Evolutionary conservation across 2,329 filamentous ascomycete genomes (phyloP).

Genomic region (Colletotrichum agaves): DNA sequence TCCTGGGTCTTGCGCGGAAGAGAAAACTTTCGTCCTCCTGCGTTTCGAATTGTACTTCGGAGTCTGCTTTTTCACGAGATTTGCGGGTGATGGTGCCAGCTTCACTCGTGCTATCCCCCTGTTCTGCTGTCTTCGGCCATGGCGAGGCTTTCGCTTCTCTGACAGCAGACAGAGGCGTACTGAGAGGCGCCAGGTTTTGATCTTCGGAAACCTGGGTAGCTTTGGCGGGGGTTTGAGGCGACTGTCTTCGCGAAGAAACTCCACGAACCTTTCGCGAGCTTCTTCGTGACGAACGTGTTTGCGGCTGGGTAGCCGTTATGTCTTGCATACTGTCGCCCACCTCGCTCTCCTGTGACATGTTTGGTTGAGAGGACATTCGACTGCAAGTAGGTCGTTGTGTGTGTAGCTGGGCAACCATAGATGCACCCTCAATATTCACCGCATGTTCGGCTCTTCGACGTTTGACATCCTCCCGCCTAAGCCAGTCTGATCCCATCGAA

Average conservation of each 20-base stretch:
- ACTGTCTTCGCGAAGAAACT: not conserved
- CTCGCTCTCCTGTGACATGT: not conserved
- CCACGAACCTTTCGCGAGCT: not conserved
- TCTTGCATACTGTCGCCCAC: not conserved
- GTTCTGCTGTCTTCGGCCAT: not conserved
- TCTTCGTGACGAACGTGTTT: not conserved
- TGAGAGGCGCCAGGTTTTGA: slow-evolving; percentile 1
- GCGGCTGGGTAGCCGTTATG: not conserved
- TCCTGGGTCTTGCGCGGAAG: slow-evolving; percentile 42
- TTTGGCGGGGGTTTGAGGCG: not conserved
- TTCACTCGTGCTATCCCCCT: not conserved
- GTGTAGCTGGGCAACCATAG: not conserved
- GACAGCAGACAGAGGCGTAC: slow-evolving; percentile 24
- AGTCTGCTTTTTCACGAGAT: not conserved
- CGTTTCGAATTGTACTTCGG: slow-evolving; percentile 38
- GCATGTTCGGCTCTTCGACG: slow-evolving; percentile 37
- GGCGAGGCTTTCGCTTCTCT: not conserved
- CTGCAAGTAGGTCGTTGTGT: not conserved
- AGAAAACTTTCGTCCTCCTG: slow-evolving; percentile 49
- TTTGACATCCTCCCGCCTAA: slow-evolving; percentile 46
- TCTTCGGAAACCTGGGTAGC: not conserved
- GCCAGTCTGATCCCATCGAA: slow-evolving; percentile 46
- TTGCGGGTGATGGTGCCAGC: not conserved
- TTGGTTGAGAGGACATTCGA: not conserved
- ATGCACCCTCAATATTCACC: not conserved